Conservation (phyloP, 805 yeast species). For the Ogataea angusta region DNA sequence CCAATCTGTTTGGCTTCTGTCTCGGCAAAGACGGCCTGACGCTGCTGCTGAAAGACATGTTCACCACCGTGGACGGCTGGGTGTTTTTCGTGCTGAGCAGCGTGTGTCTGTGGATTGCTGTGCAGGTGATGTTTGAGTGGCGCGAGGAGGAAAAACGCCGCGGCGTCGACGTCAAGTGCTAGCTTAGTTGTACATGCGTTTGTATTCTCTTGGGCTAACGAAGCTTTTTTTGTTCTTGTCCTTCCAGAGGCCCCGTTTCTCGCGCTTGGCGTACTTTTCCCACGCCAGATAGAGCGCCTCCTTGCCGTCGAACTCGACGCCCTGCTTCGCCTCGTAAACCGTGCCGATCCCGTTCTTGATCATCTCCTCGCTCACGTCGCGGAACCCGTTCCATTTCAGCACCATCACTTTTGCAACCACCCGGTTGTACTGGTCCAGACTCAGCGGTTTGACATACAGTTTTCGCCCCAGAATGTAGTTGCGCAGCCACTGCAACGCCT, state of each 20-base stretch:
- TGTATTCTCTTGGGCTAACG: constrained; percentile 77
- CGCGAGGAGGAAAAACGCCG: constrained; percentile 81
- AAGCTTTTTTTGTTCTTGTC: constrained; percentile 36
- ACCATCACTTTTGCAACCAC: constrained; percentile 75
- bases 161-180: constrained; percentile 82
- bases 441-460: constrained; percentile 73
- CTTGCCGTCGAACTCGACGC: constrained; percentile 83
- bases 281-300: constrained; percentile 56
- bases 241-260: constrained; percentile 68
- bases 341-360: constrained; percentile 76
- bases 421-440: constrained; percentile 84
- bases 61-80: constrained; percentile 67
- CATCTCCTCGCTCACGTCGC: constrained; percentile 88
- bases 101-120: constrained; percentile 70
- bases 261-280: constrained; percentile 57
- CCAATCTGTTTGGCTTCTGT: constrained; percentile 92
- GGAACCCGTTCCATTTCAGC: constrained; percentile 61
- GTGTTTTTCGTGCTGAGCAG: constrained; percentile 61
- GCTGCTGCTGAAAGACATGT: constrained; percentile 63
- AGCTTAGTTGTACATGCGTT: constrained; percentile 37
- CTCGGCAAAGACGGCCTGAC: constrained; percentile 84
- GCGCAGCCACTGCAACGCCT: constrained; percentile 78
- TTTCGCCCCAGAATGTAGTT: constrained; percentile 59
- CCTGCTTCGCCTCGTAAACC: constrained; percentile 77
- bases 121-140: constrained; percentile 91